Evolutionary conservation across 2,329 filamentous ascomycete species (phyloP), one percentile per base, ranked within the genome.

Genomic region (Stagonosporopsis cucurbitacearum): DNA sequence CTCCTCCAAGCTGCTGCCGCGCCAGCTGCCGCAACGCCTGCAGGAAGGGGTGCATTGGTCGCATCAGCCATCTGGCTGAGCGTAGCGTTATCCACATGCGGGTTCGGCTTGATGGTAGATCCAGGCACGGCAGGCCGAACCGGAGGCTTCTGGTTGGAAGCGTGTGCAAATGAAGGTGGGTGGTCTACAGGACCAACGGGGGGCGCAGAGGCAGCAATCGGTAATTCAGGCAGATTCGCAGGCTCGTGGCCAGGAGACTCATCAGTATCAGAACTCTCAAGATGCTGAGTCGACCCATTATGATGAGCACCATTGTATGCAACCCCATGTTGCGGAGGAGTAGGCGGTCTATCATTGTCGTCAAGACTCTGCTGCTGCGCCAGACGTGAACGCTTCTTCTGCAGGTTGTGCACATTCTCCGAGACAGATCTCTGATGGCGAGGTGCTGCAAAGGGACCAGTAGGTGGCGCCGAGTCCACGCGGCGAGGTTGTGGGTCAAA

Each of bases 121-220:
- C 89, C 85, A 26, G 91, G 88, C 54, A 91, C 86, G 64, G 90
- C 86, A 0, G 90, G 90, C 59, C 86, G 86, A 56, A 84, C 86
- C 1, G 82, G 80, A 5, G 92, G 92, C 44, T 86, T 84, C 47
- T 88, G 84, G 57, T 89, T 86, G 12, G 92, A 86, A 33, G 84
- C 82, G 74, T 96, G 91, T 43, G 86, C 84, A 72, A 97, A 94
- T 11, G 86, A 86, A 3, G 94, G 94, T 1, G 94, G 93, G 6
- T 82, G 80, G 5, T 85, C 85, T 19, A 97, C 92, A 7, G 91
- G 91, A 63, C 90, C 88, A 1, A 90, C 91, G 6, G 89, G 76
- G 11, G 73, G 74, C 25, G 71, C 70, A 23, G 70, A 67, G 13
- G 72, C 59, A 41, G 73, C 75, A n/a, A 75, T 57, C 36, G 70